Base-by-base conservation (phyloP, 164 flowering plant genomes). In the Saururus chinensis region DNA sequence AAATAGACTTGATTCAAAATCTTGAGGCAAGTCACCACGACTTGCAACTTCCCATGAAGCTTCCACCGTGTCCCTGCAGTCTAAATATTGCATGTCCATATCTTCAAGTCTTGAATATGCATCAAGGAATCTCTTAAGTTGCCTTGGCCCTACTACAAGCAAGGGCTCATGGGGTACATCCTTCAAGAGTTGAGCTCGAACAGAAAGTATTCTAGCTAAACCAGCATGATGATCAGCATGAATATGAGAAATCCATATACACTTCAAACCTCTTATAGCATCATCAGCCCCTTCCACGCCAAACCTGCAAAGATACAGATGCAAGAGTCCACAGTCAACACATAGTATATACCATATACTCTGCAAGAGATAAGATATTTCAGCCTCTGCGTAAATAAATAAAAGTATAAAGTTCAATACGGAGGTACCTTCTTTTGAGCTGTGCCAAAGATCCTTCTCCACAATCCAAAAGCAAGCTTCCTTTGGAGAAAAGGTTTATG, bases 191-290 rank as follows among this genome's bases (percentile, higher is more conserved):
- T 89, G 77, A 56, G 79, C 70, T n/a, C 99, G 74, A 35, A 76
- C 77, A 56, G 99, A 83, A 70, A 95, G 99, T 62, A 95, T 79
- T 73, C 98, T 79, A 26, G 96, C 90, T n/a, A 95, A 74, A 54
- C 99, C 99, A 0, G 92, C 68, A 61, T 95, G 99, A 73, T 95
- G 99, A 78, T 95, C 99, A 8, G 96, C 99, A 71, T 95, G 99
- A 68, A 95, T 95, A 66, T 95, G 99, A 56, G 99, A 95, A 66
- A 95, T 87, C 99, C 99, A 95, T 53, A 91, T 80, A 59, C 82
- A 82, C 65, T 66, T 80, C 57, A 95, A 68, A 25, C 77, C 71
- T 77, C 71, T 82, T 52, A 95, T 80, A 25, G 84, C 87, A 75
- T 80, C 76, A 65, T 88, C 91, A 23, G 99, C 97, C 59, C 96